Evolutionary conservation across 352 stramenopile genomes (phyloP), one percentile per base, ranked within the genome.

Genomic region (Phytophthora chlamydospora): DNA sequence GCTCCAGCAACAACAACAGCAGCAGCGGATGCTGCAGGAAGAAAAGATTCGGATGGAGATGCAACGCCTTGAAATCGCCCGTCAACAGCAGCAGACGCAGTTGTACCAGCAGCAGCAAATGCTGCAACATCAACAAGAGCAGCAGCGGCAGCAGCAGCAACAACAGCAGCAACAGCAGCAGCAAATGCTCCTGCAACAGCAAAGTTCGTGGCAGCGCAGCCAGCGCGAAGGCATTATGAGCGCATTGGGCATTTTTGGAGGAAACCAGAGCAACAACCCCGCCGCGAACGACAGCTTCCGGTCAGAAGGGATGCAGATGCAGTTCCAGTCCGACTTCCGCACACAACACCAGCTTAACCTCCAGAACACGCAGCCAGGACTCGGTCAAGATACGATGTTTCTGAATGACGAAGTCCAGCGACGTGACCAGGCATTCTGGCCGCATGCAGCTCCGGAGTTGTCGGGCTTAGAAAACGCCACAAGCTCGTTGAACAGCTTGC

Each of bases 11-110:
- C 78, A 88, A 39, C 82, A 90, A 16, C 81, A 91, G 39, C 79
- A 91, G 50, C 80, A 92, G 54, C 75, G 79, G n/a, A 67, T 94
- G 54, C 66, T 90, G 45, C 80, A 88, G 39, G 78, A 91, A 58
- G 80, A 92, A 58, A 89, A 95, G 53, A 89, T 92, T 40, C 82
- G 83, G 6, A 73, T 93, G 50, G 85, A 95, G 51, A 92, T 93
- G 83, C 83, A 93, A 61, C 67, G 83, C 11, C 53, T 95, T 42
- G 83, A 93, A 56, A 70, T 91, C 9, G 82, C 75, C 21, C 79
- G 82, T 41, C 80, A 91, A 49, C 84, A 90, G 29, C 83, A 91
- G 27, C 80, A 90, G 52, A 68, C 66, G 17, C 79, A 76, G 35
- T 60, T 70, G 46, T 73, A 88, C 27, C 77, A 88, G 48, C 80